These are phyloP conservation scores for Catharanthus roseus DNA, from an alignment of 257 asterid genomes.

Conservation along the genomic window DNA sequence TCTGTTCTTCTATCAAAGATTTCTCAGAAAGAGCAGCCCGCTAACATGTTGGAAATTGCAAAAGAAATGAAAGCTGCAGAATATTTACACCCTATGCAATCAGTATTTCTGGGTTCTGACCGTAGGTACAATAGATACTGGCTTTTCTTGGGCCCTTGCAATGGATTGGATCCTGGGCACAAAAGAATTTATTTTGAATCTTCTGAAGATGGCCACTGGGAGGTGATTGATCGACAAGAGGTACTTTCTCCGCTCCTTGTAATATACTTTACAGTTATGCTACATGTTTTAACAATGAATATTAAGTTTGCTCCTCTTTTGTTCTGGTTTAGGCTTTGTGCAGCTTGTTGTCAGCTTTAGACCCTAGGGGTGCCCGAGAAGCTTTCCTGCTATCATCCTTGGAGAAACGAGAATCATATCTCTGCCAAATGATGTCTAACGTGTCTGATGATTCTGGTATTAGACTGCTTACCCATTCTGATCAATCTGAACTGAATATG, in stretches of 20 bases:
- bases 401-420: slow-evolving; percentile 48
- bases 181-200: slow-evolving; percentile 94
- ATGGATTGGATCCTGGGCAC: slow-evolving; percentile 89
- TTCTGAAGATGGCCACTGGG: slow-evolving; percentile 99
- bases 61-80: slow-evolving; percentile 40
- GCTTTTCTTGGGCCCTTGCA: slow-evolving; percentile 98
- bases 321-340: slow-evolving; percentile 52
- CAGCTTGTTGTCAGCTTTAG: slow-evolving; percentile 57
- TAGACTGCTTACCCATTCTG: slow-evolving; percentile 28
- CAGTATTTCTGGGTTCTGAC: slow-evolving; percentile 91
- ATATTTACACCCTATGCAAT: slow-evolving; percentile 84
- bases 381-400: slow-evolving; percentile 72
- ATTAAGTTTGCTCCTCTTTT: slow-evolving; percentile 18
- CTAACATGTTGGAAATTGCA: slow-evolving; percentile 32
- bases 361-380: slow-evolving; percentile 82
- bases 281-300: slow-evolving; percentile 8
- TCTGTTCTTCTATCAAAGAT: slow-evolving; percentile 47
- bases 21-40: slow-evolving; percentile 33
- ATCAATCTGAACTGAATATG: slow-evolving; percentile 44
- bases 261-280: slow-evolving; percentile 2
- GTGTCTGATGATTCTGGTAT: slow-evolving; percentile 33
- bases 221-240: slow-evolving; percentile 81
- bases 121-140: slow-evolving; percentile 98
- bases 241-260: slow-evolving; percentile 31
- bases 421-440: slow-evolving; percentile 53